Conservation (phyloP, 805 yeast species). For the Yarrowia sp. region DNA sequence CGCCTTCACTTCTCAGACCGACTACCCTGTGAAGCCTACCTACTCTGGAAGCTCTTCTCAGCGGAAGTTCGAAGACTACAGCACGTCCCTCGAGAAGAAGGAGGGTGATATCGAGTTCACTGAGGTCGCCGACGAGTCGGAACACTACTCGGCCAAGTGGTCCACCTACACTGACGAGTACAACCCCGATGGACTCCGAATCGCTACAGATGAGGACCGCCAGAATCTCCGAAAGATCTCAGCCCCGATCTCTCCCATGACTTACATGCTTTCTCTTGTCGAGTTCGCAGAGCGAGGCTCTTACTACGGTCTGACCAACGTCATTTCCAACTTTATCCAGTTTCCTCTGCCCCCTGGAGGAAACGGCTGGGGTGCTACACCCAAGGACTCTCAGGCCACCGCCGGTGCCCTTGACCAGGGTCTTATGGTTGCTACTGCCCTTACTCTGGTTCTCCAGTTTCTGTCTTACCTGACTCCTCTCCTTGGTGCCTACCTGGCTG, state of each 20-base stretch:
- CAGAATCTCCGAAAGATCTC: slow-evolving; percentile 28
- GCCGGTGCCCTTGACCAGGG: slow-evolving; percentile 55
- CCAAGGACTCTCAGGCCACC: slow-evolving; percentile 39
- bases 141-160: slow-evolving; percentile 5
- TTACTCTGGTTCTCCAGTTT: slow-evolving; percentile 47
- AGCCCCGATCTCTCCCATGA: slow-evolving; percentile 26
- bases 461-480: slow-evolving; percentile 45
- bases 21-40: background rate
- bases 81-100: background rate
- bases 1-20: background rate
- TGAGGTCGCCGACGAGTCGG: background rate
- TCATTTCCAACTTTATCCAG: slow-evolving; percentile 50
- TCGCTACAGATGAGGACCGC: slow-evolving; percentile 26
- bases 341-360: slow-evolving; percentile 52
- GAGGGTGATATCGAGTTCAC: slow-evolving; percentile 15
- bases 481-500: slow-evolving; percentile 53
- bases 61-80: background rate
- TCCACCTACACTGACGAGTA: slow-evolving; percentile 5
- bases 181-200: slow-evolving; percentile 5
- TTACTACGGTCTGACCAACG: slow-evolving; percentile 48
- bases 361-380: slow-evolving; percentile 47
- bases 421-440: slow-evolving; percentile 47
- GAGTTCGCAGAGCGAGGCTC: slow-evolving; percentile 59
- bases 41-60: background rate
- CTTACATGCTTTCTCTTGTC: slow-evolving; percentile 36